Evolutionary conservation across 768 basidiomycete genomes (phyloP), one percentile per base, ranked within the genome.

Genomic region (Tylopilus sp.): DNA sequence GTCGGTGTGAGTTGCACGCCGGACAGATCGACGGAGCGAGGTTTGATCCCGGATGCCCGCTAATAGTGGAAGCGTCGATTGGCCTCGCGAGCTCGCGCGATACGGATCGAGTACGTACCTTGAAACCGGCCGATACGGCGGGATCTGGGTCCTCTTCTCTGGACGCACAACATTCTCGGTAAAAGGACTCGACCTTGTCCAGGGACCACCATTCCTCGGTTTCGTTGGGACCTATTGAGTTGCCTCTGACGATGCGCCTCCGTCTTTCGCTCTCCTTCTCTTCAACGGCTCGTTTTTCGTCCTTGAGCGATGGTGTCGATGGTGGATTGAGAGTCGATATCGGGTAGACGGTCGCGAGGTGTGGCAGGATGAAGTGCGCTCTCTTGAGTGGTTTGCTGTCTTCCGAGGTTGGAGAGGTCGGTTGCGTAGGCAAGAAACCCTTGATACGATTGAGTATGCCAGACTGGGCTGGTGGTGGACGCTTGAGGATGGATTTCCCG

Each of bases 281-380:
- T 70, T 91, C 88, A 36, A 88, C 86, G n/a, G 82, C 80, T 52
- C 78, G 76, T 71, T 89, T 89, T 74, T 95, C 91, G 54, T 92
- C 89, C 69, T 84, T 85, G 47, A 92, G 74, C 3, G 80, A 79
- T 1, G 86, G 85, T 3, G 84, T 89, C 44, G 84, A 89, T 2
- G 95, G 95, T 8, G 96, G 90, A 47, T 88, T 88, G 16, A 85
- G 61, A 2, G 86, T 83, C 25, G 87, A 89, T 67, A 98, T 95
- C 0, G 94, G 93, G 68, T 98, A 98, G 29, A 94, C 84, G 22
- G 89, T 89, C 29, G 83, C 85, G 60, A 97, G 81, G 60, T 89
- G 81, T 0, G 91, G 91, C 13, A 97, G 75, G 58, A 96, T 89
- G 66, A 98, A 98, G 62, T 96, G 90, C 0, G 95, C 97, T 45